These are phyloP conservation scores for Meyerozyma carpophila DNA, from an alignment of 1,139 yeast species.

Conservation along the genomic window DNA sequence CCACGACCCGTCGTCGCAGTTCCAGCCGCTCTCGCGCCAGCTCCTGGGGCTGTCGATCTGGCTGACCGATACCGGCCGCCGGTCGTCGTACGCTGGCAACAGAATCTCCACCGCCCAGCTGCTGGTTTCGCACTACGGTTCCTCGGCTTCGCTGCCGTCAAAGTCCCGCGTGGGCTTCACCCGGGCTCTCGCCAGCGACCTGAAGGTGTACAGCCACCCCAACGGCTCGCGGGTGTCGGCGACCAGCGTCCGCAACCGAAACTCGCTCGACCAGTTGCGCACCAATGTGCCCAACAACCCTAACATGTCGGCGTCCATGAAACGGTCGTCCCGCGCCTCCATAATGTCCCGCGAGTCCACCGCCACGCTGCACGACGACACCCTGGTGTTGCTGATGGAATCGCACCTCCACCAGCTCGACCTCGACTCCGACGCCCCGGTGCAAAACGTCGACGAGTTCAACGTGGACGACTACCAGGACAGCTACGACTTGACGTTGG, in stretches of 20 bases:
- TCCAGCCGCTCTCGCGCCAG: constrained; percentile 23
- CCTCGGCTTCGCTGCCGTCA: constrained; percentile 8
- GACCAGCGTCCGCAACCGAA: constrained; percentile 9
- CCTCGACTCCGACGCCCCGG: constrained; percentile 9
- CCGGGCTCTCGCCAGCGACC: constrained; percentile 35
- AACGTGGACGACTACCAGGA: constrained; percentile 43
- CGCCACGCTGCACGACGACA: constrained; percentile 20
- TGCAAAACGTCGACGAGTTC: constrained; percentile 29
- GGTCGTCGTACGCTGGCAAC: constrained; percentile 26
- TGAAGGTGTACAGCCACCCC: constrained; percentile 19
- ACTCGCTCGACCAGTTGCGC: constrained; percentile 26
- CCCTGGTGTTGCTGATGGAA: constrained; percentile 31
- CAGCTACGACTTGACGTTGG: constrained; percentile 54
- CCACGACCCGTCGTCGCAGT: neutral
- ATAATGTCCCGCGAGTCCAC: constrained; percentile 27
- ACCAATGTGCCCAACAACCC: constrained; percentile 16
- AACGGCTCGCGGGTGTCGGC: constrained; percentile 18
- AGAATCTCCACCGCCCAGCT: constrained; percentile 30
- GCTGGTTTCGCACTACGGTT: constrained; percentile 17
- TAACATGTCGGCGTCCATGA: constrained; percentile 15
- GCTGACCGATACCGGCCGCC: constrained; percentile 31
- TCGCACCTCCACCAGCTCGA: constrained; percentile 20
- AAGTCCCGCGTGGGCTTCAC: constrained; percentile 36
- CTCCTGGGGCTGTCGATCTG: constrained; percentile 31
- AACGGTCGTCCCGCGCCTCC: constrained; percentile 32